Base-by-base conservation (phyloP, 1,284 basidiomycete genomes). In the Trichosporon ovoides region DNA sequence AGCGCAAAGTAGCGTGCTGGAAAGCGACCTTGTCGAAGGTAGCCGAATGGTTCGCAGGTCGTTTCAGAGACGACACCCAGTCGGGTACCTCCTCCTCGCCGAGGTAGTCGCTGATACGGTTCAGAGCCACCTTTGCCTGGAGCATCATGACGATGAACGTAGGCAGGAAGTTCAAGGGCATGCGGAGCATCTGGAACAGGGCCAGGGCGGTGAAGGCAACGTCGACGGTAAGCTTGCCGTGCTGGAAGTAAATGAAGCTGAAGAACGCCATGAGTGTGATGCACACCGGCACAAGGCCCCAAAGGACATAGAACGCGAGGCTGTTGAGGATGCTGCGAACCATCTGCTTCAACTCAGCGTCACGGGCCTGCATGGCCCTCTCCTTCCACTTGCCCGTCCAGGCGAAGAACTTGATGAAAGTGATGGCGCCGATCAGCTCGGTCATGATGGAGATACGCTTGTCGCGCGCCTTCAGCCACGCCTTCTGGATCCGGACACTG, bases 391-490 rank as follows among this genome's bases (percentile, higher is more conserved):
- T 72, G 36, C 72, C 68, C 6, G 70, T 70, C 77, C 76, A 78
- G 9, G 76, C 76, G 46, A 77, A 77, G 65, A 78, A 77, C 66
- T 73, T 71, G 60, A 69, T 68, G 38, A 69, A 71, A 31, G 70
- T 71, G 55, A 76, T 76, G 3, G 86, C 85, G 34, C 84, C 80
- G 55, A 94, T 87, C 16, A 97, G 80, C 74, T 97, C 93, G 59
- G 87, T 93, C 66, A 96, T 76, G 16, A 91, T 86, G 0, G 81
- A 83, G 84, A 96, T 93, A 2, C 93, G 83, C 69, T 85, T 86
- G 70, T 97, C 93, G 10, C 89, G 81, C 0, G 90, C 85, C 11
- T 83, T 81, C 40, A 87, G 78, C 22, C 89, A 74, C 9, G 85
- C 85, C 72, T 88, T 88, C 60, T 87, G 84, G 58, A 93, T 90